A percentile compares a stretch with the other conserved stretches of the same genome.
Evolutionary conservation across 2,329 filamentous ascomycete genomes (phyloP).

Genomic region (Nigrograna mackinnonii): DNA sequence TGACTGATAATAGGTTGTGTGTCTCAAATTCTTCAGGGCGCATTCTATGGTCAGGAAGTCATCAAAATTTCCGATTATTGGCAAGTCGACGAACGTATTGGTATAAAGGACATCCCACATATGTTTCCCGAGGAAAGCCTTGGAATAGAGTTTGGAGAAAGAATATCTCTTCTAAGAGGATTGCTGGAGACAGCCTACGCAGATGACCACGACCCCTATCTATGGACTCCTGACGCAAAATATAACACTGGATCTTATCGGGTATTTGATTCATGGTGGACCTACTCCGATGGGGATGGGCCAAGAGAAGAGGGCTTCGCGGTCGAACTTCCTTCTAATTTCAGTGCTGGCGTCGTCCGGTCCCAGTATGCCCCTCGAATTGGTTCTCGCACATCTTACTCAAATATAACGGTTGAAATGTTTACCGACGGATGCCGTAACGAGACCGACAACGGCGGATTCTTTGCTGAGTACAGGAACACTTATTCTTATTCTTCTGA

Average conservation of each 20-base stretch:
- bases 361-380: conserved; percentile 14
- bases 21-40: conserved; percentile 5
- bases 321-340: conserved; percentile 3
- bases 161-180: neutral
- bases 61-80: neutral
- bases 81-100: neutral
- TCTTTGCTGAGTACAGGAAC: conserved; percentile 10
- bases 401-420: conserved; percentile 3
- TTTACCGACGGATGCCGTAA: conserved; percentile 9
- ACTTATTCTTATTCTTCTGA: neutral
- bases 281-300: no score
- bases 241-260: neutral
- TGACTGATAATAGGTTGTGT: conserved; percentile 3
- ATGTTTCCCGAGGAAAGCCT: neutral
- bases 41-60: neutral
- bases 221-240: conserved; percentile 4
- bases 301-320: neutral
- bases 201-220: conserved; percentile 2
- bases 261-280: no score
- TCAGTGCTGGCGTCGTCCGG: conserved; percentile 4
- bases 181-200: neutral
- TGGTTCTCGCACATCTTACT: conserved; percentile 3
- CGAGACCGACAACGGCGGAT: conserved; percentile 11
- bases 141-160: neutral
- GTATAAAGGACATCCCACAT: conserved; percentile 1